These are phyloP conservation scores for Acacia confusa DNA, from an alignment of 306 rosid genomes.

Conservation along the genomic window DNA sequence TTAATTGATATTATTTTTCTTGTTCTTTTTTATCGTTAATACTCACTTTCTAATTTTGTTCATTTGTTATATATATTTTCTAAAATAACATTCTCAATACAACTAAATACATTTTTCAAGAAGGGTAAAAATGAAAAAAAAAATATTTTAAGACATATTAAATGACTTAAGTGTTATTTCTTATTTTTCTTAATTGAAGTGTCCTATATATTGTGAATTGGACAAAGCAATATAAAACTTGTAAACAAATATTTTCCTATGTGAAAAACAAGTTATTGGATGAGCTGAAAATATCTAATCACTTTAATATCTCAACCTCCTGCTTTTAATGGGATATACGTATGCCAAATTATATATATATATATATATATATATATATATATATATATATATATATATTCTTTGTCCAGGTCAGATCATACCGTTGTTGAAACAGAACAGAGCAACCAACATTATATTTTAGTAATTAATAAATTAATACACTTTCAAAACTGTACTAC, in stretches of 20 bases:
- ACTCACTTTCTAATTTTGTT: too few species aligned
- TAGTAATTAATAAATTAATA: background rate
- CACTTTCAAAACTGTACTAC: background rate
- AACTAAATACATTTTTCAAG: too few species aligned
- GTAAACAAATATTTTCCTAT: background rate
- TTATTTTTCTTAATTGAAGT: too few species aligned
- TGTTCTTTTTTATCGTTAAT: too few species aligned
- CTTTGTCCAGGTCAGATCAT: background rate
- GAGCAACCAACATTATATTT: background rate
- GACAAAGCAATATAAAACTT: background rate
- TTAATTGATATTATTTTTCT: too few species aligned
- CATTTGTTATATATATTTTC: too few species aligned
- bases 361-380: background rate
- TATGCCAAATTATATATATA: background rate
- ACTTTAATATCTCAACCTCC: background rate
- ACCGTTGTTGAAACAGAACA: background rate
- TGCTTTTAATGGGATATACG: background rate
- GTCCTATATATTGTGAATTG: too few species aligned
- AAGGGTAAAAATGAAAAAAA: too few species aligned
- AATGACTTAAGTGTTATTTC: too few species aligned
- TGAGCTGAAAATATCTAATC: background rate
- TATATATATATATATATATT: background rate
- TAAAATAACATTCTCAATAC: too few species aligned
- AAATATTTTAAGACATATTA: too few species aligned
- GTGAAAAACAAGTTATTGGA: background rate